These are phyloP conservation scores for Diaporthe ampelina DNA, from an alignment of 2,329 filamentous ascomycete genomes.

Conservation along the genomic window DNA sequence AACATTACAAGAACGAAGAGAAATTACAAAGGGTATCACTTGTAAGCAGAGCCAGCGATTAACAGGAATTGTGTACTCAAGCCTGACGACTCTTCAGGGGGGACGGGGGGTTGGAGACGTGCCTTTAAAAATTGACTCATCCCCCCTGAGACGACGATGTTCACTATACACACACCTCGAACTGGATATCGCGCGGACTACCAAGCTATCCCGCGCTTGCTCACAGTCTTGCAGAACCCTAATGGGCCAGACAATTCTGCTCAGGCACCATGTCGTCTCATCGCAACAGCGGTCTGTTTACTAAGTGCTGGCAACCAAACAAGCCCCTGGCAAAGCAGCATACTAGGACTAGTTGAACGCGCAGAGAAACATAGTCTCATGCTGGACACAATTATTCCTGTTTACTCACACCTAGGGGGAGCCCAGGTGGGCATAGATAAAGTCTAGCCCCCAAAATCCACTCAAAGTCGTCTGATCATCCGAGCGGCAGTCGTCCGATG, in stretches of 20 bases:
- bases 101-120: too few relatives aligned
- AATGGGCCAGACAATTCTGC: neutral
- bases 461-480: neutral
- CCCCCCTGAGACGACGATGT: neutral
- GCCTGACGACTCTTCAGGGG: neutral
- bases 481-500: conserved; percentile 1
- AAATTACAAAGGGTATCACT: neutral
- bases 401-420: too few relatives aligned
- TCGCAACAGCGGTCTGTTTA: neutral
- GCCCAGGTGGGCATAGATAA: neutral
- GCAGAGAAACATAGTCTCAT: too few relatives aligned
- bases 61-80: neutral
- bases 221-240: neutral
- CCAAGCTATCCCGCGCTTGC: neutral
- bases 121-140: neutral
- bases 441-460: neutral
- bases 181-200: neutral
- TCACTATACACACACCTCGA: neutral
- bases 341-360: too few relatives aligned
- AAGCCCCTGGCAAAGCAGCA: neutral
- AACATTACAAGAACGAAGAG: neutral
- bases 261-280: neutral
- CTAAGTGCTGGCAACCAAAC: neutral
- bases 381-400: too few relatives aligned
- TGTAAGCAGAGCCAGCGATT: neutral